phyloP scores from a whole-genome alignment of 345 rosid species.

The Eucalyptus virginea region DNA sequence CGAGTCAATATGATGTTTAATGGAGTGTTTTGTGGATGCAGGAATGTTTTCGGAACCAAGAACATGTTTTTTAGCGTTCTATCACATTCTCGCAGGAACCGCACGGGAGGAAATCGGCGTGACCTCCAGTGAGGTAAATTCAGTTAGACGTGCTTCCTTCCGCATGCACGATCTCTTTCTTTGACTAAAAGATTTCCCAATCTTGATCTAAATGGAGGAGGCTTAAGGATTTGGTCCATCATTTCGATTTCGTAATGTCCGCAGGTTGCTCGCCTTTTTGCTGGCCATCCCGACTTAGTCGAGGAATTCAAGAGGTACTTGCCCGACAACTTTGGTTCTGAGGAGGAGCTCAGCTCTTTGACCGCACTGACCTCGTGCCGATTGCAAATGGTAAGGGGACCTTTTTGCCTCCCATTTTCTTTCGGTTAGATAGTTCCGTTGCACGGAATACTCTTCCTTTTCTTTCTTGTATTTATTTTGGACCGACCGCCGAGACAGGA shows the following conservation, averaged over 20 bases:
- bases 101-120: background rate
- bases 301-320: background rate
- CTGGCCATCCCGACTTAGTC: background rate
- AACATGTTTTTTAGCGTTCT: constrained; percentile 18
- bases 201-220: background rate
- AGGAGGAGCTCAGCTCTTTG: background rate
- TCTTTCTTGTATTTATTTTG: background rate
- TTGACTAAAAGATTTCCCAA: background rate
- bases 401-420: background rate
- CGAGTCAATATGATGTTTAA: background rate
- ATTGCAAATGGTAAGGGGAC: background rate
- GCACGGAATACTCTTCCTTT: background rate
- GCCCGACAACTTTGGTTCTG: background rate
- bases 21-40: background rate
- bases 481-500: background rate
- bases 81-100: constrained; percentile 9
- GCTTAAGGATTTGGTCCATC: background rate
- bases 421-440: background rate
- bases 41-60: constrained; percentile 17
- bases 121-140: background rate
- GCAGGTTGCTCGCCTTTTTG: background rate
- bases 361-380: background rate
- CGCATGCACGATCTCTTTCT: background rate
- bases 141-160: background rate
- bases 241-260: background rate